Percentiles rank a stretch among this genome's conserved stretches.
Conservation (phyloP, 192 early-diverging fungal species). For the Backusella parvicylindrica region DNA sequence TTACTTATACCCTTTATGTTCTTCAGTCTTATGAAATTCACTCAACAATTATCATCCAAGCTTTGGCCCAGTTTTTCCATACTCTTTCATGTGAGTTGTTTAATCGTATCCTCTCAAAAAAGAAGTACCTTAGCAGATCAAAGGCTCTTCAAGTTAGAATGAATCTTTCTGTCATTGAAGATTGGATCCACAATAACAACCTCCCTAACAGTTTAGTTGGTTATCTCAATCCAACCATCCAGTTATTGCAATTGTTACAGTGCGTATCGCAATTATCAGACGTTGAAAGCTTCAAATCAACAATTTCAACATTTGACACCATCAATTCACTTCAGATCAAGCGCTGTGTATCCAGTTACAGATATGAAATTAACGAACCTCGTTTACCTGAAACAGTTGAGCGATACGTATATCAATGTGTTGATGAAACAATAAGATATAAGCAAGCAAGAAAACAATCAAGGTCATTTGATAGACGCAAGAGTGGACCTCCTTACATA, state of each 20-base stretch:
- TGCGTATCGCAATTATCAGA: slow-evolving; percentile 69
- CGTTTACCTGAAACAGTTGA: slow-evolving; percentile 69
- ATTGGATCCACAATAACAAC: slow-evolving; percentile 76
- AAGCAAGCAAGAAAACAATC: slow-evolving; percentile 17
- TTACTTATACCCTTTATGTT: slow-evolving; percentile 65
- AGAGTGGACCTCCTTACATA: neutral
- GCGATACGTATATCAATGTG: slow-evolving; percentile 69
- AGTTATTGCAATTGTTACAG: slow-evolving; percentile 80
- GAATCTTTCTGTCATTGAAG: slow-evolving; percentile 77
- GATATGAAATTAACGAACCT: slow-evolving; percentile 86
- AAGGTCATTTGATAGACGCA: slow-evolving; percentile 12
- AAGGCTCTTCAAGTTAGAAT: slow-evolving; percentile 83
- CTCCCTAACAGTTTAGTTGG: slow-evolving; percentile 32
- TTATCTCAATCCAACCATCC: slow-evolving; percentile 68
- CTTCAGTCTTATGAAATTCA: slow-evolving; percentile 76
- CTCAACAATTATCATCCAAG: slow-evolving; percentile 66
- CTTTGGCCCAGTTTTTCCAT: slow-evolving; percentile 76
- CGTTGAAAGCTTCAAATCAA: slow-evolving; percentile 72
- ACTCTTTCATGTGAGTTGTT: slow-evolving; percentile 76
- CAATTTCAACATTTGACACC: slow-evolving; percentile 56
- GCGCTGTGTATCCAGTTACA: slow-evolving; percentile 72
- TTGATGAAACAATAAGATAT: slow-evolving; percentile 55
- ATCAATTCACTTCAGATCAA: slow-evolving; percentile 74
- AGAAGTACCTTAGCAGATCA: slow-evolving; percentile 68
- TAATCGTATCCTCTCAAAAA: slow-evolving; percentile 80